phyloP scores from a whole-genome alignment of 495 filamentous ascomycete species.

The Hypoxylon perforatum region DNA sequence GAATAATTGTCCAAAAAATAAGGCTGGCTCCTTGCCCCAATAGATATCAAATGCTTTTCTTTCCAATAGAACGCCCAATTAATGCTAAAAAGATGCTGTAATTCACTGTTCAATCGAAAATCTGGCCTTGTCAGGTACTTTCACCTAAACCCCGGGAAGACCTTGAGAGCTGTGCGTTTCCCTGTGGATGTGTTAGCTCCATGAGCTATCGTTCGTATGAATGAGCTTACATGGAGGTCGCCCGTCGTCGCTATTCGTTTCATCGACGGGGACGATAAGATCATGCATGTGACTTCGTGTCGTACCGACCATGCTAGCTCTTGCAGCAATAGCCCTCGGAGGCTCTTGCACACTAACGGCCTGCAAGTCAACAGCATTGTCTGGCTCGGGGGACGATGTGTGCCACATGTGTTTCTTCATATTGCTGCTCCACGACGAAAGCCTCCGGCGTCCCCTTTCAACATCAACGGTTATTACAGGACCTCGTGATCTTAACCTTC shows the following conservation, averaged over 20 bases:
- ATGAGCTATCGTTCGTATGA: neutral
- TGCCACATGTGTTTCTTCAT: constrained; percentile 38
- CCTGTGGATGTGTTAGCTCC: constrained; percentile 30
- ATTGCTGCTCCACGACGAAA: constrained; percentile 39
- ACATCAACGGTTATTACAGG: constrained; percentile 31
- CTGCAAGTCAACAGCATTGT: constrained; percentile 34
- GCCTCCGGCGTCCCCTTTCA: constrained; percentile 31
- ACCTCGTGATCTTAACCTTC: constrained; percentile 54
- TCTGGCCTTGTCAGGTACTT: no score
- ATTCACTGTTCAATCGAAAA: no score
- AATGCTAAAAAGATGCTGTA: constrained; percentile 32
- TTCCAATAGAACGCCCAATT: constrained; percentile 28
- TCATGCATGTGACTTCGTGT: constrained; percentile 44
- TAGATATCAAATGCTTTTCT: constrained; percentile 30
- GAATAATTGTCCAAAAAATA: constrained; percentile 11
- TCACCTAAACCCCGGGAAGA: constrained; percentile 42
- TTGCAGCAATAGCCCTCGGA: constrained; percentile 17
- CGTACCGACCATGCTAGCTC: constrained; percentile 20
- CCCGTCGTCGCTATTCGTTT: constrained; percentile 47
- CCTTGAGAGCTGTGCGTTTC: constrained; percentile 38
- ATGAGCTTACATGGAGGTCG: constrained; percentile 43
- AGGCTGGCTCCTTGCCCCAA: constrained; percentile 3
- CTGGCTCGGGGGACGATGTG: constrained; percentile 27
- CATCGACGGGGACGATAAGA: constrained; percentile 43
- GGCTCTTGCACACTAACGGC: constrained; percentile 39